Percentiles rank a stretch among this genome's conserved stretches.
These are phyloP conservation scores for Microbotryum silenes-acaulis DNA, from an alignment of 1,284 basidiomycete genomes.

Conservation along the genomic window DNA sequence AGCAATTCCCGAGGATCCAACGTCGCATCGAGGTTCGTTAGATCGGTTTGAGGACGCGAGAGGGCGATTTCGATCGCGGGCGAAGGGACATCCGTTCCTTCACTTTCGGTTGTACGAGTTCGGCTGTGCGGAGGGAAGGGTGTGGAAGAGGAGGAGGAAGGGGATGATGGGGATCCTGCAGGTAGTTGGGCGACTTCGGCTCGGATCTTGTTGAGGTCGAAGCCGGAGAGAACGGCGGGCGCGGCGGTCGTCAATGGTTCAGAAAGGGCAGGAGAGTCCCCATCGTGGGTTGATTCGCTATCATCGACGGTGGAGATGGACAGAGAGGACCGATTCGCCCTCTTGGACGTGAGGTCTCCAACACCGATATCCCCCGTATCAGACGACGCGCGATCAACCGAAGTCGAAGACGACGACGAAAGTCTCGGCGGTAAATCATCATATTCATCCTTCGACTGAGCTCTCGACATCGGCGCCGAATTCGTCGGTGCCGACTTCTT, in stretches of 20 bases:
- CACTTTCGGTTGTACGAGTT: background rate
- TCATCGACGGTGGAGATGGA: background rate
- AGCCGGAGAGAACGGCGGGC: background rate
- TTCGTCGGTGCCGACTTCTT: conserved; percentile 21
- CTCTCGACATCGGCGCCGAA: conserved; percentile 19
- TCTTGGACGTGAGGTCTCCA: no score
- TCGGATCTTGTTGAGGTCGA: conserved; percentile 25
- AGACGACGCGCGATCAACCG: background rate
- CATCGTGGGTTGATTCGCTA: conserved; percentile 1
- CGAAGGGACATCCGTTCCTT: background rate
- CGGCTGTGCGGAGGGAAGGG: background rate
- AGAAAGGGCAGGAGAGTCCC: background rate
- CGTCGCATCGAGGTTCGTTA: conserved; percentile 20
- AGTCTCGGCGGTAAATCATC: conserved; percentile 34
- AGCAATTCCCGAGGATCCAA: conserved; percentile 27
- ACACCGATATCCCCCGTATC: no score
- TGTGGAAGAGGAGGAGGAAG: background rate
- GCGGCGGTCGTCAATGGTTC: background rate
- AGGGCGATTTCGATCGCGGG: background rate
- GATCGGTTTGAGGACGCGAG: conserved; percentile 13
- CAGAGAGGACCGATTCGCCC: no score
- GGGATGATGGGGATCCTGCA: conserved; percentile 5
- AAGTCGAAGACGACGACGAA: conserved; percentile 1
- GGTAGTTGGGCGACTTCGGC: conserved; percentile 24
- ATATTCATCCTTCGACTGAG: conserved; percentile 24